phyloP scores from a whole-genome alignment of 225 moss, liverwort and hornwort genomes.

The Physcomitrellopsis africana region DNA sequence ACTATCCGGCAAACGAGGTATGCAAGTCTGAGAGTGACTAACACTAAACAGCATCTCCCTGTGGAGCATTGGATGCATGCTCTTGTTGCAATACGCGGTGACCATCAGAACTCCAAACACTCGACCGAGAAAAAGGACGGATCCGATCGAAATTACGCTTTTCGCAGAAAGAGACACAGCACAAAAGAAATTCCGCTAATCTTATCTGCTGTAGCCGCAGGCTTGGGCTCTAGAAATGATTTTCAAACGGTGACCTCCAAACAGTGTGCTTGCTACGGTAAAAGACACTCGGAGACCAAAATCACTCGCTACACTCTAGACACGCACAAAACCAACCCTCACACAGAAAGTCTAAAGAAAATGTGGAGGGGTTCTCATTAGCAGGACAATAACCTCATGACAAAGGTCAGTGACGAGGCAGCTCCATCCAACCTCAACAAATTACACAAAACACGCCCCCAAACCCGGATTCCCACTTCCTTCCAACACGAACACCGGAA shows the following conservation, averaged over 20 bases:
- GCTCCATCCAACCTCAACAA: not conserved
- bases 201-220: not conserved
- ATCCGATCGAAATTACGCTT: slow-evolving; percentile 17
- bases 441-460: slow-evolving; percentile 1
- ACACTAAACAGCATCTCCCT: slow-evolving; percentile 17
- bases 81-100: slow-evolving; percentile 16
- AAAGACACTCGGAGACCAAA: too few relatives aligned
- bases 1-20: slow-evolving; percentile 31
- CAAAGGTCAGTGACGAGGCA: not conserved
- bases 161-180: not conserved
- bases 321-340: not conserved
- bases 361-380: too few relatives aligned
- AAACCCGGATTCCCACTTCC: not conserved
- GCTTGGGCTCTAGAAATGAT: too few relatives aligned
- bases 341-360: not conserved
- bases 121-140: not conserved
- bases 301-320: too few relatives aligned
- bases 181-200: not conserved
- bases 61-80: slow-evolving; percentile 36
- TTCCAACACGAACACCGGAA: not conserved
- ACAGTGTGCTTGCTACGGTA: too few relatives aligned
- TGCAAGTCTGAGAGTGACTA: slow-evolving; percentile 20
- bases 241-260: too few relatives aligned
- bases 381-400: not conserved
- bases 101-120: slow-evolving; percentile 18